These are phyloP conservation scores for Quillaja saponaria DNA, from an alignment of 306 rosid species.

Conservation along the genomic window DNA sequence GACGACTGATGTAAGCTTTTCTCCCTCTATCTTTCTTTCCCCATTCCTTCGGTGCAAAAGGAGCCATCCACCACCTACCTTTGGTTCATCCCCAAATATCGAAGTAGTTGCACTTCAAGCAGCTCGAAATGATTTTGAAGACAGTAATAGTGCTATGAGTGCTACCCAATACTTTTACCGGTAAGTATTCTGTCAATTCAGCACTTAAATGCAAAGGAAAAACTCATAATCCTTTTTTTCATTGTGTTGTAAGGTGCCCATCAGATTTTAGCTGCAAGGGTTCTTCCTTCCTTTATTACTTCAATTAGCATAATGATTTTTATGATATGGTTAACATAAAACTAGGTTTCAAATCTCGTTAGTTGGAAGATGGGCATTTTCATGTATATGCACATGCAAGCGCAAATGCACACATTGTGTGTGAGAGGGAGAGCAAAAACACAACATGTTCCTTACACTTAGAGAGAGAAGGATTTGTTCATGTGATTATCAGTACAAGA, in stretches of 20 bases:
- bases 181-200: slow-evolving; percentile 42
- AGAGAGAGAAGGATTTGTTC: slow-evolving; percentile 9
- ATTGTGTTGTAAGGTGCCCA: not conserved
- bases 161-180: slow-evolving; percentile 44
- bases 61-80: slow-evolving; percentile 91
- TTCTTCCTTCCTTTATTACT: no score
- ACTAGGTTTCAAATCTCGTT: slow-evolving; percentile 3
- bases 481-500: slow-evolving; percentile 1
- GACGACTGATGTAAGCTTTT: slow-evolving; percentile 22
- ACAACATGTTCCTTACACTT: no score
- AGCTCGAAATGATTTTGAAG: slow-evolving; percentile 52
- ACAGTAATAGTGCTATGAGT: slow-evolving; percentile 63
- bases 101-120: slow-evolving; percentile 68
- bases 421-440: not conserved
- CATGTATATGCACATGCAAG: no score
- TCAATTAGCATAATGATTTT: slow-evolving; percentile 19
- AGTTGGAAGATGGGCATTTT: slow-evolving; percentile 15
- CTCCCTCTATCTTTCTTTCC: slow-evolving; percentile 32
- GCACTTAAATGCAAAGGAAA: no score
- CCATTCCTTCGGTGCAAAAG: slow-evolving; percentile 33
- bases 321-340: slow-evolving; percentile 18
- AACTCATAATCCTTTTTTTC: no score
- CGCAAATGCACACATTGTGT: slow-evolving; percentile 16
- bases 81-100: slow-evolving; percentile 88
- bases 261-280: no score